Percentiles rank a stretch among this genome's conserved stretches.
phyloP scores from a whole-genome alignment of 768 basidiomycete genomes.

The Crassisporium funariophilum region DNA sequence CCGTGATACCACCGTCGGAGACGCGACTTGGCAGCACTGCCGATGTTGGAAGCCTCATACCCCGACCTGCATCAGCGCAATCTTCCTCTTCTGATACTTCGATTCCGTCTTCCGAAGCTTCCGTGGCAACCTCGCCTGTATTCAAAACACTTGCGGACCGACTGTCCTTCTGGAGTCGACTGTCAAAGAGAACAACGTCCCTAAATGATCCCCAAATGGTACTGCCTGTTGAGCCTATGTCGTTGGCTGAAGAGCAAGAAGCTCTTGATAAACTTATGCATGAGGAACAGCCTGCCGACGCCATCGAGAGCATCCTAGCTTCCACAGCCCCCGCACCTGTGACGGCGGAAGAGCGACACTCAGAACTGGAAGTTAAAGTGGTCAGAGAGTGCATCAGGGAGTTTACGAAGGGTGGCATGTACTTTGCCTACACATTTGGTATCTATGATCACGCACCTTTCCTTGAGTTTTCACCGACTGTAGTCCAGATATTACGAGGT shows the following conservation, averaged over 20 bases:
- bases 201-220: slow-evolving; percentile 15
- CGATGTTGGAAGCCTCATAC: slow-evolving; percentile 22
- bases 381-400: slow-evolving; percentile 76
- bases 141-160: slow-evolving; percentile 64
- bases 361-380: slow-evolving; percentile 83
- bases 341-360: slow-evolving; percentile 65
- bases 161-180: slow-evolving; percentile 74
- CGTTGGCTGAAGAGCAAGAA: slow-evolving; percentile 34
- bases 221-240: no score
- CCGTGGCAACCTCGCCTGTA: slow-evolving; percentile 49
- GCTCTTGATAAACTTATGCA: slow-evolving; percentile 48
- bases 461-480: slow-evolving; percentile 2
- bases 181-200: slow-evolving; percentile 47
- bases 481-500: slow-evolving; percentile 73
- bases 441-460: slow-evolving; percentile 6
- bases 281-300: slow-evolving; percentile 50
- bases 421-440: slow-evolving; percentile 88
- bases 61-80: slow-evolving; percentile 40
- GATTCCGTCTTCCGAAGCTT: slow-evolving; percentile 52
- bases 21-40: slow-evolving; percentile 6
- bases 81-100: slow-evolving; percentile 56
- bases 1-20: slow-evolving; percentile 34
- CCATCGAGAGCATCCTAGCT: slow-evolving; percentile 59
- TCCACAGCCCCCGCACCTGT: slow-evolving; percentile 63
- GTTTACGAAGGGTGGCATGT: slow-evolving; percentile 86